These are phyloP conservation scores for Linum lewisii DNA, from an alignment of 345 rosid species.

Conservation along the genomic window DNA sequence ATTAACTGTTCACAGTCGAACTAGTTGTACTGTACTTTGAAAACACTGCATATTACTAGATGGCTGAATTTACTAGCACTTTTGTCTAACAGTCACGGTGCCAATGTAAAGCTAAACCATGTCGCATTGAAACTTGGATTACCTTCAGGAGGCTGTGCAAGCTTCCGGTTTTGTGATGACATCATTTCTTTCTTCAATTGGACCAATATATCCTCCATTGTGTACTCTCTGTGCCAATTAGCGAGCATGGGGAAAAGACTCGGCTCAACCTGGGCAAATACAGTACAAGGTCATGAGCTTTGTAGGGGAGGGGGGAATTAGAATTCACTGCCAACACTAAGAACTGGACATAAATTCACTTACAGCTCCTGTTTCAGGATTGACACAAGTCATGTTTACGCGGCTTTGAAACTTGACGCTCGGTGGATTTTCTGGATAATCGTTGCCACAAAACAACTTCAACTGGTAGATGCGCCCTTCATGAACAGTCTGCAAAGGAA, in stretches of 20 bases:
- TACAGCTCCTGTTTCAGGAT: conserved; percentile 66
- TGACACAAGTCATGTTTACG: conserved; percentile 71
- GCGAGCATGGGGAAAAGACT: conserved; percentile 58
- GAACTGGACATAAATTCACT: conserved; percentile 6
- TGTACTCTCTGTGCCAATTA: conserved; percentile 62
- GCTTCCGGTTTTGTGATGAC: conserved; percentile 69
- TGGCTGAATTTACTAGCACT: background rate
- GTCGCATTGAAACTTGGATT: conserved; percentile 2
- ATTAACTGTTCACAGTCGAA: background rate
- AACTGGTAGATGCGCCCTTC: conserved; percentile 80
- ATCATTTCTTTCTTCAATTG: conserved; percentile 76
- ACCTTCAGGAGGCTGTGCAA: conserved; percentile 82
- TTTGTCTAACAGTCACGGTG: background rate
- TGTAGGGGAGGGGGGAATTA: background rate
- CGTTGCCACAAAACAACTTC: conserved; percentile 62
- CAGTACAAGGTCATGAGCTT: conserved; percentile 10
- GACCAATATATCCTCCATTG: conserved; percentile 65
- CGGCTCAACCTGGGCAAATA: conserved; percentile 53
- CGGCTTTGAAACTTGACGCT: conserved; percentile 63
- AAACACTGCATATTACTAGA: background rate
- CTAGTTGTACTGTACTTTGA: background rate
- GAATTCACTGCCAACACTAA: conserved; percentile 1
- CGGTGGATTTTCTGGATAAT: conserved; percentile 73
- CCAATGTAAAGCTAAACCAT: background rate
- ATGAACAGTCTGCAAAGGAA: conserved; percentile 58